Base-by-base conservation (phyloP, 768 basidiomycete species). In the Zangia roseola region DNA sequence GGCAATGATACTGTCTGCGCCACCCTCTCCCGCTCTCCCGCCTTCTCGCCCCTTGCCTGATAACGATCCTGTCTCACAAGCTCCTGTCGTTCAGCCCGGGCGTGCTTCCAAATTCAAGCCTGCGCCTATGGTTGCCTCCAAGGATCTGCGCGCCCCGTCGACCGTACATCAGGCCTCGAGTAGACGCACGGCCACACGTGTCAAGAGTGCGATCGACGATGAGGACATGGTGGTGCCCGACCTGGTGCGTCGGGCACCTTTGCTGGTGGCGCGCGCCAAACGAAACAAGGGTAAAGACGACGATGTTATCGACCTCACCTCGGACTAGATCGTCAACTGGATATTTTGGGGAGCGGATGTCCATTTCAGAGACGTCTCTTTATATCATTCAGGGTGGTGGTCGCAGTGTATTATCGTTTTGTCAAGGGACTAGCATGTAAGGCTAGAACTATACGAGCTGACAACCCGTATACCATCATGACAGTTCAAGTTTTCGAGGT, bases 301-400 rank as follows among this genome's bases (percentile, higher is more conserved):
- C 1, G 67, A 72, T 21, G 49, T 76, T n/a, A 76, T 75, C 25
- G 74, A 75, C 64, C 59, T 75, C 14, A 75, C 74, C 6, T 75
- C 55, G 16, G 56, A 59, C 35, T 62, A 62, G 44, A 20, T 43
- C 31, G n/a, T n/a, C n/a, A n/a, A n/a, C n/a, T n/a, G n/a, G n/a
- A n/a, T n/a, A n/a, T n/a, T n/a, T n/a, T n/a, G n/a, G n/a, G n/a
- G n/a, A n/a, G n/a, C n/a, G n/a, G n/a, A n/a, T n/a, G n/a, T n/a
- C n/a, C n/a, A n/a, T n/a, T n/a, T n/a, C n/a, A n/a, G n/a, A n/a
- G n/a, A n/a, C n/a, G n/a, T n/a, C n/a, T n/a, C n/a, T n/a, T n/a
- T n/a, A n/a, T n/a, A n/a, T n/a, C n/a, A n/a, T n/a, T n/a, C n/a
- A n/a, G n/a, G n/a, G n/a, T n/a, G n/a, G n/a, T n/a, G n/a, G n/a